These are phyloP conservation scores for Tolypocladium album DNA, from an alignment of 2,329 filamentous ascomycete species.

Conservation along the genomic window DNA sequence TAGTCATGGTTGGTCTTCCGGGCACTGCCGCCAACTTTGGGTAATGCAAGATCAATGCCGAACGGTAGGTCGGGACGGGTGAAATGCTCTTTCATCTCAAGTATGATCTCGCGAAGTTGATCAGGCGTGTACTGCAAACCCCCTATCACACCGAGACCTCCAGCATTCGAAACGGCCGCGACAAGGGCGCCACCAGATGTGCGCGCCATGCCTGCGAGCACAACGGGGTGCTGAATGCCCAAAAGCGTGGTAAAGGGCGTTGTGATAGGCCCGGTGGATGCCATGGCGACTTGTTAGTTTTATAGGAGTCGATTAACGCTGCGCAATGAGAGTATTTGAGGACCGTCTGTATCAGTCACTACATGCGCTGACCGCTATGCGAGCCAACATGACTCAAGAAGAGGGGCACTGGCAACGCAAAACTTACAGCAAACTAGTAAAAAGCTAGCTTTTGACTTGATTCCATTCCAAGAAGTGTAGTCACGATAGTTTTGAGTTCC, in stretches of 20 bases:
- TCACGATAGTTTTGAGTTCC: background rate
- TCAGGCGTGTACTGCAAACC: constrained; percentile 61
- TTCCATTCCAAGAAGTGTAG: background rate
- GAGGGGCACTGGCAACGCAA: background rate
- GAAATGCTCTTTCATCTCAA: constrained; percentile 73
- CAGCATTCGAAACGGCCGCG: constrained; percentile 80
- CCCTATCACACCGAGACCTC: constrained; percentile 69
- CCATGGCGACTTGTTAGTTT: constrained; percentile 19
- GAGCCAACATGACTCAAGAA: background rate
- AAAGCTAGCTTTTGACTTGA: background rate
- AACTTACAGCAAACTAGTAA: background rate
- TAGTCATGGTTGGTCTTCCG: constrained; percentile 95
- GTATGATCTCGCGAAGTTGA: constrained; percentile 70
- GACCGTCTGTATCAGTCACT: background rate
- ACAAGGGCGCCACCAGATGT: constrained; percentile 72
- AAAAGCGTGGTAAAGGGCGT: constrained; percentile 73
- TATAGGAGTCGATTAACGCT: background rate
- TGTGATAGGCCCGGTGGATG: constrained; percentile 44
- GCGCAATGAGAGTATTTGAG: background rate
- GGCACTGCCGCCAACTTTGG: constrained; percentile 74
- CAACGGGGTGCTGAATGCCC: constrained; percentile 75
- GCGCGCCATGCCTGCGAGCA: constrained; percentile 90
- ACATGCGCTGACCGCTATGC: background rate
- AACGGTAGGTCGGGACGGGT: constrained; percentile 61
- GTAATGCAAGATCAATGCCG: constrained; percentile 83